Percentiles rank a stretch among this genome's conserved stretches.
Evolutionary conservation across 257 asterid species (phyloP).

Genomic region (Marsdenia floribunda): DNA sequence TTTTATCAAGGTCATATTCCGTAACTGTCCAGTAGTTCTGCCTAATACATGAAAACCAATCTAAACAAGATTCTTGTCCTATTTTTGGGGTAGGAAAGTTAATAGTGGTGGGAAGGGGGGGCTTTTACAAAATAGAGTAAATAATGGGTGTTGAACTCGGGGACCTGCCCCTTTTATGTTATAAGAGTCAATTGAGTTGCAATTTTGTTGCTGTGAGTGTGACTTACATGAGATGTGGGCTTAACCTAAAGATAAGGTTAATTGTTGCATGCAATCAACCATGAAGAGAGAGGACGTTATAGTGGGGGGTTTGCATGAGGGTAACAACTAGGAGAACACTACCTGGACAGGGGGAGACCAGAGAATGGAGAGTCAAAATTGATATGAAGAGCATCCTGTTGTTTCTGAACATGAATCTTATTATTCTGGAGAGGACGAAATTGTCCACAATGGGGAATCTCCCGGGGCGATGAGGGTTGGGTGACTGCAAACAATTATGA

Average conservation of each 20-base stretch:
- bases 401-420: constrained; percentile 6
- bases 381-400: constrained; percentile 6
- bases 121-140: not conserved
- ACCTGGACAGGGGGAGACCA: not conserved
- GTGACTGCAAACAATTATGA: constrained; percentile 16
- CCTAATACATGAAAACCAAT: no score
- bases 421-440: not conserved
- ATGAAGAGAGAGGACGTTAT: not conserved
- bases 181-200: no score
- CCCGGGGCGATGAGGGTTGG: constrained; percentile 4
- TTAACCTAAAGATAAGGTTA: not conserved
- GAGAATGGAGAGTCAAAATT: constrained; percentile 8
- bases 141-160: not conserved
- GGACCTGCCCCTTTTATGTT: no score
- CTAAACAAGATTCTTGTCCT: no score
- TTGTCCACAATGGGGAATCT: constrained; percentile 8
- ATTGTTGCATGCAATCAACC: constrained; percentile 9
- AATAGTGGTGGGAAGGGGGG: no score
- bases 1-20: no score
- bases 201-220: not conserved
- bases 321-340: not conserved
- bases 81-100: no score
- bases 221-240: not conserved
- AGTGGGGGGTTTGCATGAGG: not conserved
- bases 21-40: no score